These are phyloP conservation scores for Lolium multiflorum DNA, from an alignment of 176 grass and related monocot genomes.

Conservation along the genomic window DNA sequence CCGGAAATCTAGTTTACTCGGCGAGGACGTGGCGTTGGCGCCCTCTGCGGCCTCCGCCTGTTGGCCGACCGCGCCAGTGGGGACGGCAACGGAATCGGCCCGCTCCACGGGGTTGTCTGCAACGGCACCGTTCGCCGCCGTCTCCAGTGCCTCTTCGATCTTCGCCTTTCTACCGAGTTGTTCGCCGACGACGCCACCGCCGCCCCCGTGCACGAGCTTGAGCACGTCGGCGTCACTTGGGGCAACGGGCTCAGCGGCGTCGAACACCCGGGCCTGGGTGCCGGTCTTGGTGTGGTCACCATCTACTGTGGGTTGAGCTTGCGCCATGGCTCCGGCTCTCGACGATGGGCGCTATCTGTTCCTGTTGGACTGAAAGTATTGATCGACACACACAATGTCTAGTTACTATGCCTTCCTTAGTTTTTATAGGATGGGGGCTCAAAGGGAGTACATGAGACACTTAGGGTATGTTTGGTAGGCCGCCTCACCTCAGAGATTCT, in stretches of 20 bases:
- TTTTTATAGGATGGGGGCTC: not conserved
- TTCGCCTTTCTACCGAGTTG: not conserved
- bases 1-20: too few species aligned
- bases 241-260: conserved; percentile 39
- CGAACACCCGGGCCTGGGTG: conserved; percentile 48
- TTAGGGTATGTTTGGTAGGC: too few species aligned
- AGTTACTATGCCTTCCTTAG: not conserved
- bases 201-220: conserved; percentile 17
- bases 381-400: too few species aligned
- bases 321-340: conserved; percentile 30
- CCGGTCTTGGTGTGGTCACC: conserved; percentile 6
- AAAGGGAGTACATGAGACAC: too few species aligned
- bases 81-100: conserved; percentile 49
- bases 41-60: conserved; percentile 39
- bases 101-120: not conserved
- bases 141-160: conserved; percentile 18
- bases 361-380: not conserved
- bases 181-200: conserved; percentile 41
- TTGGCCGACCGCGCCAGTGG: not conserved
- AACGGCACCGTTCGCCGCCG: not conserved
- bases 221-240: conserved; percentile 51
- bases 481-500: too few species aligned
- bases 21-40: conserved; percentile 23
- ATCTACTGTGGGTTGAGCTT: conserved; percentile 5
- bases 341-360: not conserved